These are phyloP conservation scores for Eucalyptus viminalis DNA, from an alignment of 345 rosid species.

Conservation along the genomic window DNA sequence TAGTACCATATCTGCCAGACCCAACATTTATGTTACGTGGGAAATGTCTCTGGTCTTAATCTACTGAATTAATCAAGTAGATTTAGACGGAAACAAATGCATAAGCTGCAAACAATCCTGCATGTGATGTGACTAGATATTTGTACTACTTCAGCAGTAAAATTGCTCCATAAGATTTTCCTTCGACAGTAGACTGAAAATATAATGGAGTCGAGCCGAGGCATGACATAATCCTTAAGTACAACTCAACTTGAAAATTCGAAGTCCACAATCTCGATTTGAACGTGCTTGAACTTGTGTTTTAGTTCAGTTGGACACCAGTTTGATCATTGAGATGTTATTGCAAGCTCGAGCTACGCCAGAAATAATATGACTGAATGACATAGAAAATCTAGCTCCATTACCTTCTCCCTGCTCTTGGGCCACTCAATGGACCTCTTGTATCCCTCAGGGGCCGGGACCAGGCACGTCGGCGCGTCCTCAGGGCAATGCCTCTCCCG, in stretches of 20 bases:
- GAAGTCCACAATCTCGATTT: not conserved
- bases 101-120: not conserved
- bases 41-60: not conserved
- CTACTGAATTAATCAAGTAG: not conserved
- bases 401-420: constrained; percentile 75
- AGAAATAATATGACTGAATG: not conserved
- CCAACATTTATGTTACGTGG: not conserved
- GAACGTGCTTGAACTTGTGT: not conserved
- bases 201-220: not conserved
- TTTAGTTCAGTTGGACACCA: not conserved
- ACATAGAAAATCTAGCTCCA: not conserved
- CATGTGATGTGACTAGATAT: not conserved
- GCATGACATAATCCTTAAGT: not conserved
- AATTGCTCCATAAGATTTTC: not conserved
- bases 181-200: not conserved
- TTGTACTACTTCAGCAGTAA: not conserved
- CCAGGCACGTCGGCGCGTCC: constrained; percentile 65
- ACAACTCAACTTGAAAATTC: not conserved
- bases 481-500: constrained; percentile 96
- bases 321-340: not conserved
- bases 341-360: not conserved
- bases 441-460: constrained; percentile 59
- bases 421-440: constrained; percentile 72
- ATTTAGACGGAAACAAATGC: not conserved
- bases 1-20: constrained; percentile 78